Conservation (phyloP, 2,329 filamentous ascomycete genomes). For the Pseudocercospora cruenta region DNA sequence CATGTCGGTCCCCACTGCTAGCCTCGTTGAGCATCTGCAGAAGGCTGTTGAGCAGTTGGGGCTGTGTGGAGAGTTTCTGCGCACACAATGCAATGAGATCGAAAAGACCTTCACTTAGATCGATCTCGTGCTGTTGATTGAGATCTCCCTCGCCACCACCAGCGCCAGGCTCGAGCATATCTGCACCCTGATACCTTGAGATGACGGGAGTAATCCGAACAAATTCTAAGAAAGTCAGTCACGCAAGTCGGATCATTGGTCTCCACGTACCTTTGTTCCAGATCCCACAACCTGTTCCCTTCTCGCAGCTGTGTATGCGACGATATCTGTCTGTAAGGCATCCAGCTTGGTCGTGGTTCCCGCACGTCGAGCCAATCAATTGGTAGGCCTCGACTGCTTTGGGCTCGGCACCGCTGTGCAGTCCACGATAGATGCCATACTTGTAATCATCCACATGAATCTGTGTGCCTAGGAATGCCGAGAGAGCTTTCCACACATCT, state of each 20-base stretch:
- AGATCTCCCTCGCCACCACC: slow-evolving; percentile 81
- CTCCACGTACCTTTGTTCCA: slow-evolving; percentile 43
- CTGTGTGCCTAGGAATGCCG: slow-evolving; percentile 68
- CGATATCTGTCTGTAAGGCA: slow-evolving; percentile 68
- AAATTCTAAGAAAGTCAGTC: slow-evolving; percentile 49
- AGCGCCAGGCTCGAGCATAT: slow-evolving; percentile 71
- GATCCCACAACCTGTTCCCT: slow-evolving; percentile 63
- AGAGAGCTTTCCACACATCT: slow-evolving; percentile 84
- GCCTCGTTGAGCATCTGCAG: slow-evolving; percentile 39
- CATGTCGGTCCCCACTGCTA: slow-evolving; percentile 23
- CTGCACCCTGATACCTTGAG: slow-evolving; percentile 59
- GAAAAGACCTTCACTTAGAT: slow-evolving; percentile 52
- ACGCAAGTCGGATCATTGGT: slow-evolving; percentile 20
- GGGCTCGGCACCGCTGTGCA: slow-evolving; percentile 47
- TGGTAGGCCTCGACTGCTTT: slow-evolving; percentile 63
- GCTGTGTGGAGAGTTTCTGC: slow-evolving; percentile 41
- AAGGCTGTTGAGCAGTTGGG: slow-evolving; percentile 41
- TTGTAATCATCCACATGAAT: slow-evolving; percentile 87
- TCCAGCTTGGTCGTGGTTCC: slow-evolving; percentile 70
- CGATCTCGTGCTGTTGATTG: slow-evolving; percentile 64
- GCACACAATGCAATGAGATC: slow-evolving; percentile 59
- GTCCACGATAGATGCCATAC: slow-evolving; percentile 69
- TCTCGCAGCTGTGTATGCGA: slow-evolving; percentile 85
- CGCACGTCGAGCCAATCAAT: slow-evolving; percentile 73
- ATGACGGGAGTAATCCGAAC: slow-evolving; percentile 82